Percentiles rank a stretch among this genome's conserved stretches.
Conservation (phyloP, 2,329 filamentous ascomycete species). For the Penicillium sp. region DNA sequence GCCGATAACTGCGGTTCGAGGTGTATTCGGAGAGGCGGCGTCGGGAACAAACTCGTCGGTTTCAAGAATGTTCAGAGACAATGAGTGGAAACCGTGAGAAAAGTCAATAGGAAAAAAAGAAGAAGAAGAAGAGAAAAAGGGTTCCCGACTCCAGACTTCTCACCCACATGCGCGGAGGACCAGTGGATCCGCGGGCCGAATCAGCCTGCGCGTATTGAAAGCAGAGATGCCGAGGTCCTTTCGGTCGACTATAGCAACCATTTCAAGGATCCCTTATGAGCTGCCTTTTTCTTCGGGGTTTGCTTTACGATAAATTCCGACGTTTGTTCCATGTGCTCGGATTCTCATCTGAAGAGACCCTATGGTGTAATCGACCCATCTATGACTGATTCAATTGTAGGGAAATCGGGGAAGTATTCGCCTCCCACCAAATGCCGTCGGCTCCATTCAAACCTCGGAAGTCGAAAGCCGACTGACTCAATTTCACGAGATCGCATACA, state of each 20-base stretch:
- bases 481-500: background rate
- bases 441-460: constrained; percentile 24
- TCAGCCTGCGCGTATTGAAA: constrained; percentile 21
- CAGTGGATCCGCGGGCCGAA: constrained; percentile 34
- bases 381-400: background rate
- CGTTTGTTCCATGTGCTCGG: constrained; percentile 1
- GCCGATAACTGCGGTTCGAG: constrained; percentile 24
- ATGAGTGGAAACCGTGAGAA: background rate
- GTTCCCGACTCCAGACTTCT: constrained; percentile 22
- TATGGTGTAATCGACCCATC: background rate
- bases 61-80: background rate
- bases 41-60: constrained; percentile 3
- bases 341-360: background rate
- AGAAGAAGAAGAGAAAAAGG: background rate
- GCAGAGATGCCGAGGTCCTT: constrained; percentile 34
- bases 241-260: background rate
- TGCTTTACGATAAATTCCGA: constrained; percentile 9
- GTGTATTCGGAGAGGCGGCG: constrained; percentile 8
- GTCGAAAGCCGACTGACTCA: constrained; percentile 17
- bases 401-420: constrained; percentile 7
- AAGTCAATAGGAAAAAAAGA: constrained; percentile 2
- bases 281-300: background rate
- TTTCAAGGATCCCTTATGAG: background rate
- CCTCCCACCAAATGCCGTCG: constrained; percentile 24
- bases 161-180: constrained; percentile 31